Base-by-base conservation (phyloP, 1,284 basidiomycete genomes). In the Malassezia sympodialis region DNA sequence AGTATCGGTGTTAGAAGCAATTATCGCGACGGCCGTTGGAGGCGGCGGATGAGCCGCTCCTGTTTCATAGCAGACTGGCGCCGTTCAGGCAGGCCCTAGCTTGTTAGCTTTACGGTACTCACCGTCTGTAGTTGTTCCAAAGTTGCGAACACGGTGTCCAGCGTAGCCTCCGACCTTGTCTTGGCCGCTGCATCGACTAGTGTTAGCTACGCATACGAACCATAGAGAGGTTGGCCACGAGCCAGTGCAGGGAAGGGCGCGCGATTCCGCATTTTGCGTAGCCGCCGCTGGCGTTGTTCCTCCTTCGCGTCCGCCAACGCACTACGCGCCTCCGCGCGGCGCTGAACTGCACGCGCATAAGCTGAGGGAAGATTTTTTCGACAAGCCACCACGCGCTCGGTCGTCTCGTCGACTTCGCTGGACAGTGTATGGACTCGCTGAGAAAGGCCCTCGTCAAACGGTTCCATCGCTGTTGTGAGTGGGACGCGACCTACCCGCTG, bases 351-450 rank as follows among this genome's bases (percentile, higher is more conserved):
- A 2, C 39, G 37, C 26, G 55, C 43, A 31, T 48, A 52, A 0
- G 49, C 55, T 12, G 40, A 32, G 10, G 55, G 55, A 3, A 57
- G 21, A 2, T n/a, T 12, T 15, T 45, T 51, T n/a, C 55, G 55
- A 27, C 40, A 52, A 3, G 24, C 49, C 12, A 57, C 55, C 3
- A 57, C 55, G 6, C 43, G 35, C 55, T 57, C 55, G 8, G 55
- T 52, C 31, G 26, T 24, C 12, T 52, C 55, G 31, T 57, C 55
- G 11, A 57, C 45, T 7, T 43, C 19, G 28, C 51, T 45, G 7
- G 55, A 52, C 11, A 57, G 42, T 2, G 45, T 12, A 15, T 40
- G n/a, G 24, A 57, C 55, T 0, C 31, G 35, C 24, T 34, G 31
- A 0, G 55, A 45, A 2, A 57, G 49, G 7, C n/a, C 39, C 27